Percentiles rank a stretch among this genome's conserved stretches.
Conservation (phyloP, 192 early-diverging fungal species). For the Coemansia asiatica region DNA sequence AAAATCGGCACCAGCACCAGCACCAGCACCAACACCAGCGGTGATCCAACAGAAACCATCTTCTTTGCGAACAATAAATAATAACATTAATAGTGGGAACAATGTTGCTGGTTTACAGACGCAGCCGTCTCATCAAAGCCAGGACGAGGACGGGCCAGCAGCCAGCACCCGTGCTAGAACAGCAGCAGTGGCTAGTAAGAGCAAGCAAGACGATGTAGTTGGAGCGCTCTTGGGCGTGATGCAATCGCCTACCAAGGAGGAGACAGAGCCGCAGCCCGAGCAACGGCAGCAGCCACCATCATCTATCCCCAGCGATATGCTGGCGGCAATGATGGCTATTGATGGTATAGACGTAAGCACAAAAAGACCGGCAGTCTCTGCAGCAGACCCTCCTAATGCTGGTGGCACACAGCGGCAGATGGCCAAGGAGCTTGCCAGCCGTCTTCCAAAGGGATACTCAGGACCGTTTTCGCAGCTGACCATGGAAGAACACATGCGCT, state of each 20-base stretch:
- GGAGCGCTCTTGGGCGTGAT: constrained; percentile 45
- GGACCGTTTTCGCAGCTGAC: constrained; percentile 49
- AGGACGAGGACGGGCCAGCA: not conserved
- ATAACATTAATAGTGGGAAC: not conserved
- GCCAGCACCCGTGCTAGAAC: not conserved
- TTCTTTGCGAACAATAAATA: constrained; percentile 19
- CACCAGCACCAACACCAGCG: not conserved
- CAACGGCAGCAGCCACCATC: not conserved
- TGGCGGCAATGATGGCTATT: constrained; percentile 47
- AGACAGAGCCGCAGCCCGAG: not conserved
- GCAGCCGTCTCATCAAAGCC: not conserved
- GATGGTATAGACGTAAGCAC: constrained; percentile 19
- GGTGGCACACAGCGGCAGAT: not conserved
- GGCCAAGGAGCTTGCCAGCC: constrained; percentile 8
- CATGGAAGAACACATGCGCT: constrained; percentile 25
- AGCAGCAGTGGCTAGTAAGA: not conserved
- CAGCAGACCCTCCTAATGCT: constrained; percentile 4
- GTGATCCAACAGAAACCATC: constrained; percentile 37
- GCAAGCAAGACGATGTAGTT: constrained; percentile 29
- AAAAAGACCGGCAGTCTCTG: not conserved
- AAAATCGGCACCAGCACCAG: not conserved
- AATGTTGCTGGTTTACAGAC: not conserved
- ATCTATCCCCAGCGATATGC: constrained; percentile 36
- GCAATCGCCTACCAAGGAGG: constrained; percentile 25
- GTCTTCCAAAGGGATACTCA: constrained; percentile 24